A percentile compares a stretch with the other conserved stretches of the same genome.
phyloP scores from a whole-genome alignment of 2,329 filamentous ascomycete species.

The Beauveria sp. region DNA sequence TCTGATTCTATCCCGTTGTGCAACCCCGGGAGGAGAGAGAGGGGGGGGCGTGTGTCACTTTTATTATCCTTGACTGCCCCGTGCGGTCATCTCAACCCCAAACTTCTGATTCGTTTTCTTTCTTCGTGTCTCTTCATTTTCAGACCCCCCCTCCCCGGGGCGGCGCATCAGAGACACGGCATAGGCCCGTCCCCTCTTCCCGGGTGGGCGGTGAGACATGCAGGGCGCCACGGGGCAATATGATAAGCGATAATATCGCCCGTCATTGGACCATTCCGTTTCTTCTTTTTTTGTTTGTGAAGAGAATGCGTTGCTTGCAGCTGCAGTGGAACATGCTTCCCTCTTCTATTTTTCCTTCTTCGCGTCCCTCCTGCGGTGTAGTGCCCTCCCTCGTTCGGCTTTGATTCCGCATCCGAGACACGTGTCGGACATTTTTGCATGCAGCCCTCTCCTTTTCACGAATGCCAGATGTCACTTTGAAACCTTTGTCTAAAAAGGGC shows the following conservation, averaged over 20 bases:
- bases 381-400: too few relatives aligned
- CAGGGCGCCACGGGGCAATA: background rate
- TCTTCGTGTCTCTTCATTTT: background rate
- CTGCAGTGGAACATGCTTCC: background rate
- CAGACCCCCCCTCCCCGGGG: background rate
- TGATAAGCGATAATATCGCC: background rate
- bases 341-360: background rate
- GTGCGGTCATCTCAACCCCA: background rate
- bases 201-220: background rate
- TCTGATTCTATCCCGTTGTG: background rate
- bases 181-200: constrained; percentile 4
- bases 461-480: too few relatives aligned
- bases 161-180: constrained; percentile 8
- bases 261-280: background rate
- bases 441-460: too few relatives aligned
- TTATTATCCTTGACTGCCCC: background rate
- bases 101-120: background rate
- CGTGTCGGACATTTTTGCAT: too few relatives aligned
- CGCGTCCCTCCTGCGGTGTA: too few relatives aligned
- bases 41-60: background rate
- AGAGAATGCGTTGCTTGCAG: background rate
- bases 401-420: too few relatives aligned
- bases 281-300: background rate
- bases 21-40: background rate
- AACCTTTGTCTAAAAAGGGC: too few relatives aligned